Evolutionary conservation across 768 basidiomycete species (phyloP), one percentile per base, ranked within the genome.

Genomic region (Daedalea quercina): DNA sequence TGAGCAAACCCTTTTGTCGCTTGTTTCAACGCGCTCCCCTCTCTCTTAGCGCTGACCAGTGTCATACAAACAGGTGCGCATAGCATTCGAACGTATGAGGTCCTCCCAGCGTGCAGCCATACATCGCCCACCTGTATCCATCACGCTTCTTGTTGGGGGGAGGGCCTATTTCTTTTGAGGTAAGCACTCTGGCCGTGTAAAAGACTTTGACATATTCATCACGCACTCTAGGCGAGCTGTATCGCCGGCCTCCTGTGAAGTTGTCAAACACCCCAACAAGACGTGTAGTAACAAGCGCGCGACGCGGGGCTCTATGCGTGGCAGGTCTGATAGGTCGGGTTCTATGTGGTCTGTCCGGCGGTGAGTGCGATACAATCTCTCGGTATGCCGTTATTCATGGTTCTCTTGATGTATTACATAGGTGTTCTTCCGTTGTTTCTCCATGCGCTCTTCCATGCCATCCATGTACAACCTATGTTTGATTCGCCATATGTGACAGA

Each of bases 221-320:
- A 31, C 11, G n/a, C 28, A 31, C 37, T 40, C 4, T 15, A 40
- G 37, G 37, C 19, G 34, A 60, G 59, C 55, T 50, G 60, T 52
- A 45, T 37, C n/a, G 61, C 63, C 44, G 33, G 52, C 58, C 62
- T 69, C 60, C 61, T 69, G 72, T 65, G 84, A 85, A 76, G 71
- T 73, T 75, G 65, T 76, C 81, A 73, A 64, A 64, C 82, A 79
- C 74, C 82, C 80, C 76, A 71, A 55, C 81, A 84, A 82, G 70
- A 84, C 80, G 77, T 81, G 78, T 80, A 74, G 81, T 79, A 82
- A 77, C 82, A 81, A 80, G 76, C 77, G 77, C 71, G 76, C 82
- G 76, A 82, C 82, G 84, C 71, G 79, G 75, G 82, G 82, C 76
- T 81, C 68, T 69, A 74, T 71, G 80, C 74, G 73, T 82, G 76